Percentiles rank a stretch among this genome's conserved stretches.
Conservation (phyloP, 495 filamentous ascomycete genomes). For the Trypethelium eluteriae region DNA sequence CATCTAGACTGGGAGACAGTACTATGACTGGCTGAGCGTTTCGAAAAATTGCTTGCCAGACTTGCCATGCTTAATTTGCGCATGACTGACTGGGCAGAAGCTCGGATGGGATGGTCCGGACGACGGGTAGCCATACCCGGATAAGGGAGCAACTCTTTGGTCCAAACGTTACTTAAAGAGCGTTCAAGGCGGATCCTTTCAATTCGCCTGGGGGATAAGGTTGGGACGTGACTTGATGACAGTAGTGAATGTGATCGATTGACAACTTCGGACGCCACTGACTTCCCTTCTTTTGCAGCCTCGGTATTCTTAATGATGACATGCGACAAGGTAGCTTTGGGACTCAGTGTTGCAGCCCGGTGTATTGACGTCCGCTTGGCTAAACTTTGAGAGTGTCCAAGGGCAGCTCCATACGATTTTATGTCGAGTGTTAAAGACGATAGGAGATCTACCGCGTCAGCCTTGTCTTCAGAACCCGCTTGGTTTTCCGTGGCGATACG, state of each 20-base stretch:
- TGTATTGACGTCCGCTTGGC: slow-evolving; percentile 74
- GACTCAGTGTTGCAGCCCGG: slow-evolving; percentile 59
- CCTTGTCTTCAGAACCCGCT: slow-evolving; percentile 39
- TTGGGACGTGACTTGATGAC: slow-evolving; percentile 54
- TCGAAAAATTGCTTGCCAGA: slow-evolving; percentile 56
- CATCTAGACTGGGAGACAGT: slow-evolving; percentile 2
- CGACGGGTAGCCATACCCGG: slow-evolving; percentile 70
- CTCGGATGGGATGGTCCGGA: slow-evolving; percentile 58
- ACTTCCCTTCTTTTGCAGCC: slow-evolving; percentile 49
- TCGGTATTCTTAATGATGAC: slow-evolving; percentile 89
- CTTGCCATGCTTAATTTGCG: slow-evolving; percentile 71
- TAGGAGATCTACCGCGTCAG: slow-evolving; percentile 47
- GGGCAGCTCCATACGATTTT: slow-evolving; percentile 63
- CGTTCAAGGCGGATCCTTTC: slow-evolving; percentile 74
- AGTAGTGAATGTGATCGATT: slow-evolving; percentile 65
- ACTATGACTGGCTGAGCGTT: slow-evolving; percentile 48
- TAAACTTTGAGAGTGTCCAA: slow-evolving; percentile 63
- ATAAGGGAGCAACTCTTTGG: slow-evolving; percentile 69
- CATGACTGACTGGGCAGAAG: slow-evolving; percentile 70
- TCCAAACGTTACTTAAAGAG: slow-evolving; percentile 73
- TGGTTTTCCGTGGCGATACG: slow-evolving; percentile 35
- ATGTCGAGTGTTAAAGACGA: slow-evolving; percentile 58
- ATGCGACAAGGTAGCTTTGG: slow-evolving; percentile 54
- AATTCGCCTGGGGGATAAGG: slow-evolving; percentile 55
- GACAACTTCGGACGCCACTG: slow-evolving; percentile 43